Evolutionary conservation across 2,329 filamentous ascomycete genomes (phyloP).

Genomic region (Diaporthe amygdali): DNA sequence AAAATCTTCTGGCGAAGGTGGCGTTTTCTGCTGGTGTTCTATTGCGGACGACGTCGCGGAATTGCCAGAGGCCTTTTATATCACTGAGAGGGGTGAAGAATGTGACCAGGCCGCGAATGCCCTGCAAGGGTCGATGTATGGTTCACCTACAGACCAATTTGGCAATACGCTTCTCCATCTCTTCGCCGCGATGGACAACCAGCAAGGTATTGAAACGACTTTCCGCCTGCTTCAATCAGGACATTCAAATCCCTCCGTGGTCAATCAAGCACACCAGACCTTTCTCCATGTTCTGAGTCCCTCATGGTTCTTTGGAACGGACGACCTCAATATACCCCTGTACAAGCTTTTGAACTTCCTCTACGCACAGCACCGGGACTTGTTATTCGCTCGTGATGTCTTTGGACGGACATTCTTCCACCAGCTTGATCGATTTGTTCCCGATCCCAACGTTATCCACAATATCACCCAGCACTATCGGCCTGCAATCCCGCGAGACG

Average conservation of each 20-base stretch:
- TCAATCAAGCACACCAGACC: slow-evolving; percentile 54
- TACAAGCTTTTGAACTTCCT: slow-evolving; percentile 39
- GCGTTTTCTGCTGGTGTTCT: slow-evolving; percentile 36
- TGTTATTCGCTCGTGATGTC: slow-evolving; percentile 40
- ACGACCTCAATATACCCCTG: slow-evolving; percentile 31
- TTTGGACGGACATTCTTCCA: slow-evolving; percentile 62
- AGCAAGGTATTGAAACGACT: slow-evolving; percentile 24
- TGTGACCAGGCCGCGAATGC: slow-evolving; percentile 32
- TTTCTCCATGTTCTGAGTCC: slow-evolving; percentile 51
- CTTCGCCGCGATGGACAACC: slow-evolving; percentile 43
- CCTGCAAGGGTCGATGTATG: slow-evolving; percentile 27
- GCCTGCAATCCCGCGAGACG: slow-evolving; percentile 47
- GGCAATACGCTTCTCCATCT: slow-evolving; percentile 55
- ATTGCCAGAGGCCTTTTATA: slow-evolving; percentile 30
- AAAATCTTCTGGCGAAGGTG: slow-evolving; percentile 23
- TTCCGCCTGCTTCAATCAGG: slow-evolving; percentile 35
- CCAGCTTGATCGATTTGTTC: slow-evolving; percentile 34
- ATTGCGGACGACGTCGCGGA: slow-evolving; percentile 34
- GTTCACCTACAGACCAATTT: slow-evolving; percentile 43
- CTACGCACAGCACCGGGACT: slow-evolving; percentile 29
- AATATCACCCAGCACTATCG: slow-evolving; percentile 29
- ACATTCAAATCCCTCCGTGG: slow-evolving; percentile 30
- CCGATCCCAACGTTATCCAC: slow-evolving; percentile 38
- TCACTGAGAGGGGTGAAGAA: slow-evolving; percentile 34
- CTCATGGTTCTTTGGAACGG: slow-evolving; percentile 38